Percentiles rank a stretch among this genome's conserved stretches.
Evolutionary conservation across 2,329 filamentous ascomycete genomes (phyloP).

Genomic region (Geosmithia flava): DNA sequence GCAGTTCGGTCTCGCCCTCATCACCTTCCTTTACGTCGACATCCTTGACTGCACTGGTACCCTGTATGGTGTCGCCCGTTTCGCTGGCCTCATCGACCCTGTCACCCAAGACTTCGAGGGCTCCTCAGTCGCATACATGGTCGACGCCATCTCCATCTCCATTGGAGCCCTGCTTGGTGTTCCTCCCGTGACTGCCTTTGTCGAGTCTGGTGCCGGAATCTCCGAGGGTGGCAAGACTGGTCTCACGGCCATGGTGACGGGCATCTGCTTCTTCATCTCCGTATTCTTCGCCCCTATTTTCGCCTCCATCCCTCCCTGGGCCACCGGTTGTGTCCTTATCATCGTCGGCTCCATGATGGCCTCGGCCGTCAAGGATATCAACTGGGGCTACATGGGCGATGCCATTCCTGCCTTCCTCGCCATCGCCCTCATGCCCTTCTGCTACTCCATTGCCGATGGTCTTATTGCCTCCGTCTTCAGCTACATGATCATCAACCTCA

Average conservation of each 20-base stretch:
- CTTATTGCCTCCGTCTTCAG: slow-evolving; percentile 69
- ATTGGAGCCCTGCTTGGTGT: slow-evolving; percentile 68
- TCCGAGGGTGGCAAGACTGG: slow-evolving; percentile 79
- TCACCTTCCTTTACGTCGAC: slow-evolving; percentile 85
- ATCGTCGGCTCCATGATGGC: slow-evolving; percentile 86
- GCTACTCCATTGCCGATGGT: slow-evolving; percentile 79
- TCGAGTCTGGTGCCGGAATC: slow-evolving; percentile 84
- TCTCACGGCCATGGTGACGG: slow-evolving; percentile 67
- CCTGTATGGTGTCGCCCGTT: slow-evolving; percentile 80
- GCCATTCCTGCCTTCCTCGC: slow-evolving; percentile 76
- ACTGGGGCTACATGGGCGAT: slow-evolving; percentile 79
- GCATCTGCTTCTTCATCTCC: slow-evolving; percentile 74
- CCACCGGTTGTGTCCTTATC: slow-evolving; percentile 77
- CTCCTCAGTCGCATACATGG: slow-evolving; percentile 70
- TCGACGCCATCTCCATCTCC: slow-evolving; percentile 67
- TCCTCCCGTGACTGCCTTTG: slow-evolving; percentile 75
- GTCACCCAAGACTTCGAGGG: slow-evolving; percentile 80
- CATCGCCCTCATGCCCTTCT: slow-evolving; percentile 79
- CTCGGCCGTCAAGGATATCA: slow-evolving; percentile 66
- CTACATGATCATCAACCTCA: slow-evolving; percentile 64
- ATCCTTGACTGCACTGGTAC: slow-evolving; percentile 82
- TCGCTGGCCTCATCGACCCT: slow-evolving; percentile 68
- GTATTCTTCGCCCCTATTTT: slow-evolving; percentile 88
- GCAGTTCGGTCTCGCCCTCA: slow-evolving; percentile 71
- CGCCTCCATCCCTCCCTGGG: slow-evolving; percentile 80